Conservation (phyloP, 2,329 filamentous ascomycete genomes). For the Trichoderma koningii region DNA sequence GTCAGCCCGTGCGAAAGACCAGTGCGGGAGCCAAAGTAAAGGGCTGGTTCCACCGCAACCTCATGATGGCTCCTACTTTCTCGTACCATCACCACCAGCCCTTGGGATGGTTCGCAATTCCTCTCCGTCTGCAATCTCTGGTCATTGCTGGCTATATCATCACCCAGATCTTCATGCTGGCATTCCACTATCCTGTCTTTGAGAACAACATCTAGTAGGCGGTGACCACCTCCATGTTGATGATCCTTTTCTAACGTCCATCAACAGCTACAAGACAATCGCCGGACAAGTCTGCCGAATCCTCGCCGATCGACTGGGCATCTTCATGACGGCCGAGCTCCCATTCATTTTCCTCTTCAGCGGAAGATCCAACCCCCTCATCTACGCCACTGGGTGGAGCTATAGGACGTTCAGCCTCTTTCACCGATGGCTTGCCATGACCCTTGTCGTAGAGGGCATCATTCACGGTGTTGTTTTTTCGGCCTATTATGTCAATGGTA, state of each 20-base stretch:
- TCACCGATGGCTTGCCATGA: constrained; percentile 62
- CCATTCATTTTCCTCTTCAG: constrained; percentile 64
- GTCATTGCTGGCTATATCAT: constrained; percentile 40
- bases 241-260: constrained; percentile 2
- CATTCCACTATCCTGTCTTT: constrained; percentile 38
- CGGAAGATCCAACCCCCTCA: constrained; percentile 61
- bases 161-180: constrained; percentile 38
- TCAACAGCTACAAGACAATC: constrained; percentile 35
- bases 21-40: constrained; percentile 10
- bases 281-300: constrained; percentile 47
- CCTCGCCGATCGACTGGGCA: constrained; percentile 59
- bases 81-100: constrained; percentile 30
- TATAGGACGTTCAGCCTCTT: constrained; percentile 64
- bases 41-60: constrained; percentile 26
- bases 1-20: constrained; percentile 10
- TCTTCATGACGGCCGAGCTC: constrained; percentile 60
- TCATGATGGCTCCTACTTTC: constrained; percentile 29
- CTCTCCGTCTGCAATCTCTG: constrained; percentile 40
- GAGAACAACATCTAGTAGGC: constrained; percentile 40
- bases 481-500: constrained; percentile 29
- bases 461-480: constrained; percentile 46
- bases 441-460: constrained; percentile 59
- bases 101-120: constrained; percentile 43
- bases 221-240: neutral
- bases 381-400: constrained; percentile 65